Conservation (phyloP, 2,329 filamentous ascomycete genomes). For the Nemania sp. region DNA sequence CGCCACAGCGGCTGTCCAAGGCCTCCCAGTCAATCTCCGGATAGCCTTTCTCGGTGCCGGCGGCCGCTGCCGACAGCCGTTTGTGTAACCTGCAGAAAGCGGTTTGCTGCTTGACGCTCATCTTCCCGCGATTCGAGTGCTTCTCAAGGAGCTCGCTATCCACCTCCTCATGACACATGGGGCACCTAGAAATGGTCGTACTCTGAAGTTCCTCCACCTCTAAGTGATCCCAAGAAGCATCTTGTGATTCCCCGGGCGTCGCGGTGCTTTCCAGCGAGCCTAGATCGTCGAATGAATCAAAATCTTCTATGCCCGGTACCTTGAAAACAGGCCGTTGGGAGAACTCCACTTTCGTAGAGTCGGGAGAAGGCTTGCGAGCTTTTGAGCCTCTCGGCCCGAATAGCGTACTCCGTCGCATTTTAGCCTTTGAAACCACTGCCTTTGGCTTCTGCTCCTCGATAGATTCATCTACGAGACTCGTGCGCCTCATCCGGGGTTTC, state of each 20-base stretch:
- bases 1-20: slow-evolving; percentile 62
- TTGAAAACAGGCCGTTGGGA: slow-evolving; percentile 35
- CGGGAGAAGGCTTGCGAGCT: slow-evolving; percentile 10
- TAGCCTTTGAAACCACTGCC: neutral
- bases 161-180: slow-evolving; percentile 68
- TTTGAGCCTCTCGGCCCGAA: slow-evolving; percentile 8
- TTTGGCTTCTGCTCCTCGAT: slow-evolving; percentile 2
- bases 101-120: slow-evolving; percentile 63
- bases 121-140: slow-evolving; percentile 52
- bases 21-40: slow-evolving; percentile 71
- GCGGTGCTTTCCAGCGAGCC: slow-evolving; percentile 14
- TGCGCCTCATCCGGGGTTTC: slow-evolving; percentile 7
- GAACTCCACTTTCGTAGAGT: slow-evolving; percentile 15
- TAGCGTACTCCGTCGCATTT: neutral
- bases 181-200: slow-evolving; percentile 54
- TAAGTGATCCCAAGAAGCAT: slow-evolving; percentile 20
- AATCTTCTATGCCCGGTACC: slow-evolving; percentile 34
- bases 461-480: slow-evolving; percentile 10
- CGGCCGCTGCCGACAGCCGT: slow-evolving; percentile 54
- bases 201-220: slow-evolving; percentile 23
- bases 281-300: slow-evolving; percentile 26
- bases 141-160: slow-evolving; percentile 57
- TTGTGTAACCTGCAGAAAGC: slow-evolving; percentile 69
- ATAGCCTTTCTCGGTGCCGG: slow-evolving; percentile 61
- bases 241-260: slow-evolving; percentile 24